These are phyloP conservation scores for Jackrogersella multiformis DNA, from an alignment of 495 filamentous ascomycete genomes.

Conservation along the genomic window DNA sequence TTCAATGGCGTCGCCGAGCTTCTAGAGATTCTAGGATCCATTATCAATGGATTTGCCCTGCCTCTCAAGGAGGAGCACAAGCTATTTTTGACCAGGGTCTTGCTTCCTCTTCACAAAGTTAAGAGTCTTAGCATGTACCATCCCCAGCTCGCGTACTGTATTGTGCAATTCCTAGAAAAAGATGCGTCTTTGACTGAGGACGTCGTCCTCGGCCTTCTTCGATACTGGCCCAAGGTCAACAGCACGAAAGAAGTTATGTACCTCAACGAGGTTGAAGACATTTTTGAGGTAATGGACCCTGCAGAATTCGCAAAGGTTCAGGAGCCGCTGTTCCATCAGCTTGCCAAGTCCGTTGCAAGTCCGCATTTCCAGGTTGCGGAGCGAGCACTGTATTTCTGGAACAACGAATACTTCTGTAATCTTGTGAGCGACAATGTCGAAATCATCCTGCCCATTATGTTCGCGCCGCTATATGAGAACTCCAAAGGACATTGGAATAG, in stretches of 20 bases:
- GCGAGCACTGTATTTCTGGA: slow-evolving; percentile 99
- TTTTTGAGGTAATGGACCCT: slow-evolving; percentile 99
- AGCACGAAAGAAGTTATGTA: slow-evolving; percentile 99
- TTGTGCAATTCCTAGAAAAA: slow-evolving; percentile 99
- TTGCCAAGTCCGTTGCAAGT: slow-evolving; percentile 97
- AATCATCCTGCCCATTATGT: slow-evolving; percentile 98
- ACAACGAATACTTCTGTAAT: slow-evolving; percentile 99
- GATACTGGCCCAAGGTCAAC: slow-evolving; percentile 99
- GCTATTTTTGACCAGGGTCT: slow-evolving; percentile 91
- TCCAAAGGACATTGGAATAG: slow-evolving; percentile 99
- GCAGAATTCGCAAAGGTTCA: slow-evolving; percentile 99
- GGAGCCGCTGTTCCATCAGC: slow-evolving; percentile 94
- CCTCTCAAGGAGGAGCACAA: slow-evolving; percentile 99
- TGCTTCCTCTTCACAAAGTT: slow-evolving; percentile 96
- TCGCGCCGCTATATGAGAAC: slow-evolving; percentile 97
- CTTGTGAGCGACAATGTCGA: slow-evolving; percentile 99
- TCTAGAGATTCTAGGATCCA: slow-evolving; percentile 95
- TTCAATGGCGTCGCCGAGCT: slow-evolving; percentile 99
- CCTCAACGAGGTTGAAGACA: slow-evolving; percentile 98
- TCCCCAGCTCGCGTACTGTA: slow-evolving; percentile 97
- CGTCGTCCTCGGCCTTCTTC: slow-evolving; percentile 91
- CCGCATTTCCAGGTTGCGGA: slow-evolving; percentile 99
- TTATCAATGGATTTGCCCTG: slow-evolving; percentile 98
- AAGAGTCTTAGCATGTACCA: slow-evolving; percentile 99
- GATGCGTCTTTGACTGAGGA: slow-evolving; percentile 97